Evolutionary conservation across 2,329 filamentous ascomycete species (phyloP).

Genomic region (Arthroderma sp.): DNA sequence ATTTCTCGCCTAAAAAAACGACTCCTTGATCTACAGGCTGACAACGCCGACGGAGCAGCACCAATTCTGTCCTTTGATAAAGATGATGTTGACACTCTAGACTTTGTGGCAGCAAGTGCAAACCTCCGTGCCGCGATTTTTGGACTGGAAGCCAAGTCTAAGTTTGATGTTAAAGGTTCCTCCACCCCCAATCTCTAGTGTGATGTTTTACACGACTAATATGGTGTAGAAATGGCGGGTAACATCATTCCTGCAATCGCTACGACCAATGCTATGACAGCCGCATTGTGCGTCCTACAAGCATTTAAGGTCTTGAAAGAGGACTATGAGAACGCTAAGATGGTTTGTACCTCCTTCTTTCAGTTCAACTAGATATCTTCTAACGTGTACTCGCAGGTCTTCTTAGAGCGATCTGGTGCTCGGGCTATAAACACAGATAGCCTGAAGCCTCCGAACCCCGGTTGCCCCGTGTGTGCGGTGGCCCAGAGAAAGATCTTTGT

Average conservation of each 20-base stretch:
- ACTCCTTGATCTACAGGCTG: conserved; percentile 51
- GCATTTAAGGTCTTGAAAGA: conserved; percentile 78
- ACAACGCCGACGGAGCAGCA: conserved; percentile 28
- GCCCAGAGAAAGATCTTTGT: conserved; percentile 55
- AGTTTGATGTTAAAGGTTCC: conserved; percentile 81
- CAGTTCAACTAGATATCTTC: neutral
- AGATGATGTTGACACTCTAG: conserved; percentile 85
- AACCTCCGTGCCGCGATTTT: conserved; percentile 87
- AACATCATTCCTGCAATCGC: conserved; percentile 99
- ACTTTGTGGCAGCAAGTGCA: conserved; percentile 83
- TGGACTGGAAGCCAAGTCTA: conserved; percentile 72
- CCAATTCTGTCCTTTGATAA: conserved; percentile 84
- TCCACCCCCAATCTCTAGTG: conserved; percentile 4
- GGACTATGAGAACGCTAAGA: conserved; percentile 59
- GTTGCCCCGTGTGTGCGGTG: conserved; percentile 73
- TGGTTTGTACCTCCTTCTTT: conserved; percentile 39
- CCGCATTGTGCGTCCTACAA: conserved; percentile 80
- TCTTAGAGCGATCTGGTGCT: conserved; percentile 56
- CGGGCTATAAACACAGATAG: conserved; percentile 47
- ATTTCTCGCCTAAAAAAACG: conserved; percentile 64
- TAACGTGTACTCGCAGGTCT: conserved; percentile 44
- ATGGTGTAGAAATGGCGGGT: conserved; percentile 70
- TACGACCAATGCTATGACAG: conserved; percentile 93
- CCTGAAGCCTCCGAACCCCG: conserved; percentile 56
- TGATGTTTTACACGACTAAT: neutral